A percentile compares a stretch with the other conserved stretches of the same genome.
phyloP scores from a whole-genome alignment of 2,329 filamentous ascomycete genomes.

The Diaporthe amygdali region DNA sequence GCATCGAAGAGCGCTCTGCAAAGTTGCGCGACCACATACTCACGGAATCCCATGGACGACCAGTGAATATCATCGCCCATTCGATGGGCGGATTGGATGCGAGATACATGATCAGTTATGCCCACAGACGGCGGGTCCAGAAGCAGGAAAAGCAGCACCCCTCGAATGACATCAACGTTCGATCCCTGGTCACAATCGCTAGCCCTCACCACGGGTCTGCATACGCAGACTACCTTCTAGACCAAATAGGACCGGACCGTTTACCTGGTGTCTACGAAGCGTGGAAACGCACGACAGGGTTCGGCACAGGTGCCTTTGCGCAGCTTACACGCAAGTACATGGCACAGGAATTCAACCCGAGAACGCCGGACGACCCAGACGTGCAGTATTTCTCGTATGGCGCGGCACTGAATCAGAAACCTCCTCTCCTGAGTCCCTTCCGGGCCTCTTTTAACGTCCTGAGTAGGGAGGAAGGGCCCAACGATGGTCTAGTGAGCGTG shows the following conservation, averaged over 20 bases:
- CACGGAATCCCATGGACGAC: constrained; percentile 48
- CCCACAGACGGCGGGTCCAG: constrained; percentile 43
- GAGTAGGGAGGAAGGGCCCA: constrained; percentile 58
- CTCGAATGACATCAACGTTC: constrained; percentile 46
- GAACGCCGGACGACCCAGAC: constrained; percentile 54
- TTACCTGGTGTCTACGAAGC: constrained; percentile 61
- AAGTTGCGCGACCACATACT: constrained; percentile 62
- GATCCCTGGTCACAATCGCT: constrained; percentile 59
- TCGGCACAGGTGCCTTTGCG: constrained; percentile 64
- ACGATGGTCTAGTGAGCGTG: constrained; percentile 73
- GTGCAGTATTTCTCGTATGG: constrained; percentile 70
- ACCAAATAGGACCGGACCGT: constrained; percentile 49
- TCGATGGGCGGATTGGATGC: constrained; percentile 71
- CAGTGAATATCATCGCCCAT: constrained; percentile 80
- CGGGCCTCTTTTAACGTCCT: constrained; percentile 58
- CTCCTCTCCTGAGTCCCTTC: constrained; percentile 71
- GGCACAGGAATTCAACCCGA: constrained; percentile 62
- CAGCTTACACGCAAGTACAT: constrained; percentile 67
- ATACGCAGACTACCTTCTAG: constrained; percentile 60
- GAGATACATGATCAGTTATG: constrained; percentile 66
- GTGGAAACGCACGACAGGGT: constrained; percentile 53
- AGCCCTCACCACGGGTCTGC: constrained; percentile 61
- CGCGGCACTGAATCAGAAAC: constrained; percentile 49
- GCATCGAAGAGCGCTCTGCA: constrained; percentile 64
- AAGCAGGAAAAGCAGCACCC: neutral